Evolutionary conservation across 257 asterid genomes (phyloP).

Genomic region (Jaltomata sinuosa): DNA sequence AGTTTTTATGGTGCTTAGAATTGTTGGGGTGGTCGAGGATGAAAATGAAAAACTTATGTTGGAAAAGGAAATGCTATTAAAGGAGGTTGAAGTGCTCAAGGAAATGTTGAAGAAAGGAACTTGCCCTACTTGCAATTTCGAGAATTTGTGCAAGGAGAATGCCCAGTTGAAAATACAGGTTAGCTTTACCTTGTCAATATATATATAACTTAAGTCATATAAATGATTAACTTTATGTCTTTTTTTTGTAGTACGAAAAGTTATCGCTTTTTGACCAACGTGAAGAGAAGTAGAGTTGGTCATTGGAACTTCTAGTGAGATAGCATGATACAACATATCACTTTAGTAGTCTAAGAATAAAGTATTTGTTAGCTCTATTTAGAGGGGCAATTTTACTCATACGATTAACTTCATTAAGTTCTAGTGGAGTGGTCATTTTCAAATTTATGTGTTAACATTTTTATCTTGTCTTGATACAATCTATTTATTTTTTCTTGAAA

Average conservation of each 20-base stretch:
- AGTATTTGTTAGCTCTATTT: neutral
- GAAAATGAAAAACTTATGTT: neutral
- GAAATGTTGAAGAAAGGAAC: neutral
- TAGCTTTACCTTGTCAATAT: fast-evolving
- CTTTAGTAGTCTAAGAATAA: no score
- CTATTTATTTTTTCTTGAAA: no score
- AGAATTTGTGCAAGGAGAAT: neutral
- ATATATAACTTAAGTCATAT: neutral
- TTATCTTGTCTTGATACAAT: no score
- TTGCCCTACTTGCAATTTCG: neutral
- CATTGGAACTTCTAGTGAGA: no score
- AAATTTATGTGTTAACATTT: neutral
- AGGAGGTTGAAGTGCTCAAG: neutral
- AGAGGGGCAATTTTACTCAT: no score
- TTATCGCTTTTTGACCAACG: no score
- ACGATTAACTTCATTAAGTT: neutral
- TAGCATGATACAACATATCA: no score
- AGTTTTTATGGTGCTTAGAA: neutral
- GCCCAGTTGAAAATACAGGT: neutral
- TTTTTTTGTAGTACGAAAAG: no score
- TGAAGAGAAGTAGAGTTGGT: no score
- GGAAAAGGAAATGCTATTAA: neutral
- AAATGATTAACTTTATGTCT: neutral
- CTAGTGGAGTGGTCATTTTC: neutral
- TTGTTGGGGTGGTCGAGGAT: neutral